Base-by-base conservation (phyloP, 2,329 filamentous ascomycete species). In the Leptographium wingfieldii region DNA sequence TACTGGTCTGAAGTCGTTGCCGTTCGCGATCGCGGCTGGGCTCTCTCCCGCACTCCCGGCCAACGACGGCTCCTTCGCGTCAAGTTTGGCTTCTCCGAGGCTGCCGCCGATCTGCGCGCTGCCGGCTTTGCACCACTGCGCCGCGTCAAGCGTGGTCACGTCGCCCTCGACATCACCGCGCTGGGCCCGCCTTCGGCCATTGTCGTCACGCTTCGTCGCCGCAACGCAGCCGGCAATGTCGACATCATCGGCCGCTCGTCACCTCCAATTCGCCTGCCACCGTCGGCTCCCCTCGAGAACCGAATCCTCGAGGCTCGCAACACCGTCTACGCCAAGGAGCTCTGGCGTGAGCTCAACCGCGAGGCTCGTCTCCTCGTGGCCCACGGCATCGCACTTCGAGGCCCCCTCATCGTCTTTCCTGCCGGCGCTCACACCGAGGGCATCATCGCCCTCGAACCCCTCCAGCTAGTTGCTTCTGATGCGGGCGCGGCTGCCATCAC, bases 1-100 rank as follows among this genome's bases (percentile, higher is more conserved):
- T 99, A 95, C 71, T 99, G 94, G 94, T 81, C 87, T 59, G 87
- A 95, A 66, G 81, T 97, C 2, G 75, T 95, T 55, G 82, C 84
- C 11, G 84, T 97, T 53, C 90, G 87, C 64, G 83, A 90, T 65
- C 86, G 85, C 59, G 91, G 92, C 5, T 99, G 94, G 92, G 86
- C 88, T 25, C 76, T 97, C 22, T 92, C 87, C 65, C 82, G 87
- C 56, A 76, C 94, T 49, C 90, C 90, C 0, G 77, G 84, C 7
- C 85, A 92, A 65, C 78, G 79, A 56, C 83, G 89, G 65, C 85
- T 84, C 0, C 77, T 97, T 56, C 91, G 87, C 25, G 92, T 97
- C 43, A 85, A 88, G 64, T 96, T 92, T 72, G 94, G 92, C 9
- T 95, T 95, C 68, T 80, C 87, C 14, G 92, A 96, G 75, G 80